Base-by-base conservation (phyloP, 2,329 filamentous ascomycete species). In the Penicillium verrucosum region DNA sequence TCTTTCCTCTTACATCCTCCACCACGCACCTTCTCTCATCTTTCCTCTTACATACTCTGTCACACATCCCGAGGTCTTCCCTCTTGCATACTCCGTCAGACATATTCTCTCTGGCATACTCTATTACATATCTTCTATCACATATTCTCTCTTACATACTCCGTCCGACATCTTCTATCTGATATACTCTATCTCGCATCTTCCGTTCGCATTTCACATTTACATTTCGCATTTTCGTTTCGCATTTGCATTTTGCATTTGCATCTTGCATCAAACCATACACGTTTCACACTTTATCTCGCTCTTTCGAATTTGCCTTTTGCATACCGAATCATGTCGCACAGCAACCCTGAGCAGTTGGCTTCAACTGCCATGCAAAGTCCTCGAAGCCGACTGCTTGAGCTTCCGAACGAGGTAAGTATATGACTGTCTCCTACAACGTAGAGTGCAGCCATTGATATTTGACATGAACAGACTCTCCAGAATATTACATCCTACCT, bases 401-500 rank as follows among this genome's bases (percentile, higher is more conserved):
- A 50, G 2, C 56, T 64, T 11, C 61, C 64, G 0, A 63, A 60
- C 11, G 64, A 66, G 59, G 64, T 61, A 44, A 59, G 52, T 29
- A 12, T 11, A 27, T 23, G 18, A 9, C 14, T 23, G 9, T 18
- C 16, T 27, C 23, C 7, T 16, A 18, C 5, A n/a, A 23, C 16
- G 9, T 48, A 37, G 21, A 9, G 11, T 23, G 30, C 40, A 32
- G n/a, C 14, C 18, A 36, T 18, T 51, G 16, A 47, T 41, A 38
- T 32, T 37, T 29, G 46, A 4, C 5, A 11, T 21, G 37, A 12
- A 42, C 41, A 75, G 73, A 53, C 75, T 14, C 62, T 74, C 6
- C 71, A 75, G 46, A 11, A 63, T 12, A 70, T 75, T 16, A 69
- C 70, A 9, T 64, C 54, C 43, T 50, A 66, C 11, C 63, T 74